These are phyloP conservation scores for Cicer judaicum DNA, from an alignment of 306 rosid species.

Conservation along the genomic window DNA sequence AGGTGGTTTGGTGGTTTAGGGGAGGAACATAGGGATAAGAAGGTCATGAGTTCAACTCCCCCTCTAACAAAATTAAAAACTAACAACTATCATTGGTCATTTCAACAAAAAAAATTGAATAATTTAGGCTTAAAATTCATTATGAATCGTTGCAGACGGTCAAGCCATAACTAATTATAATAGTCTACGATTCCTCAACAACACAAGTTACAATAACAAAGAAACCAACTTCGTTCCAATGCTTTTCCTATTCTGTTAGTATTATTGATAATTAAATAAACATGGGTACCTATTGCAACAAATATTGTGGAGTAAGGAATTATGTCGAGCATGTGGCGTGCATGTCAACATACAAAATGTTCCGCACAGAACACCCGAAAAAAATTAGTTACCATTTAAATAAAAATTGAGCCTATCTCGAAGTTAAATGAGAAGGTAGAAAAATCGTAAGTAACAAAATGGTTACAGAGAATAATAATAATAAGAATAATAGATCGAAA, in stretches of 20 bases:
- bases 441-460: background rate
- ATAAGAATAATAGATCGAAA: background rate
- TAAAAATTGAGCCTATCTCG: background rate
- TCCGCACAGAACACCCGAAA: no score
- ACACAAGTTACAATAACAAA: background rate
- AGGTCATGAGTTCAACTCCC: no score
- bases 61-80: no score
- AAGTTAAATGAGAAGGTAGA: background rate
- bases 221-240: conserved; percentile 13
- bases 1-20: no score
- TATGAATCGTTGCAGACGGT: background rate
- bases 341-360: no score
- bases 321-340: no score
- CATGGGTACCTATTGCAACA: background rate
- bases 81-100: no score
- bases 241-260: background rate
- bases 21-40: no score
- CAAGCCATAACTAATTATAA: background rate
- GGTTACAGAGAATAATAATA: background rate
- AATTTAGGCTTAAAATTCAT: background rate
- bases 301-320: no score
- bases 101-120: no score
- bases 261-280: background rate
- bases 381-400: no score
- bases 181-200: background rate